Conservation (phyloP, 345 rosid genomes). For the Laguncularia racemosa region DNA sequence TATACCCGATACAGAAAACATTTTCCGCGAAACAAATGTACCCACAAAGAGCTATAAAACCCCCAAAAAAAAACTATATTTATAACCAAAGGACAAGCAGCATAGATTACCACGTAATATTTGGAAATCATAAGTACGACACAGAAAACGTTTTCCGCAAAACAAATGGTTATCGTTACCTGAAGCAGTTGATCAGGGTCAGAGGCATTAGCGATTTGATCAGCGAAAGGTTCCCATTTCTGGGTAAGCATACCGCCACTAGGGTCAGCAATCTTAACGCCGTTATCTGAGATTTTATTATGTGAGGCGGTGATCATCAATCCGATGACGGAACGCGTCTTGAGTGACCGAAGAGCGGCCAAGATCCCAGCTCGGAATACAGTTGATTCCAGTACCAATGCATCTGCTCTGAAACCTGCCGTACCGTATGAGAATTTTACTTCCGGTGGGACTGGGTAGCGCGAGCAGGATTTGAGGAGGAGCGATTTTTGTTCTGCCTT, state of each 20-base stretch:
- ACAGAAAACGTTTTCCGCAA: not conserved
- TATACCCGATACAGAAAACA: too few species aligned
- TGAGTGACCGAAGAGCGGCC: conserved; percentile 75
- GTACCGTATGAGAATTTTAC: conserved; percentile 80
- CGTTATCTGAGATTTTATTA: conserved; percentile 75
- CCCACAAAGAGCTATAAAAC: too few species aligned
- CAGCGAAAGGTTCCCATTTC: conserved; percentile 95
- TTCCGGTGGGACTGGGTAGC: conserved; percentile 52
- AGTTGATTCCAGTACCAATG: conserved; percentile 61
- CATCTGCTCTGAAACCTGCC: conserved; percentile 81
- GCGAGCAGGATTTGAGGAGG: conserved; percentile 41
- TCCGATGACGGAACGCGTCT: conserved; percentile 56
- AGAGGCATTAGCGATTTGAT: conserved; percentile 65
- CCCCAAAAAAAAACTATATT: too few species aligned
- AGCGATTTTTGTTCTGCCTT: conserved; percentile 43
- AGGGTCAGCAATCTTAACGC: conserved; percentile 82
- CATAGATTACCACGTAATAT: too few species aligned
- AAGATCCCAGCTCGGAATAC: conserved; percentile 71
- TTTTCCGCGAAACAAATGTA: too few species aligned
- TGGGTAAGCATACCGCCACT: conserved; percentile 84
- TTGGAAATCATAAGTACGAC: not conserved
- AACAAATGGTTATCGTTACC: conserved; percentile 13
- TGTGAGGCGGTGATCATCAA: conserved; percentile 97
- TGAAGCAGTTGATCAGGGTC: conserved; percentile 44
- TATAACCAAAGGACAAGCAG: too few species aligned